These are phyloP conservation scores for Coemansia sp. DNA, from an alignment of 192 early-diverging fungal genomes.

Conservation along the genomic window DNA sequence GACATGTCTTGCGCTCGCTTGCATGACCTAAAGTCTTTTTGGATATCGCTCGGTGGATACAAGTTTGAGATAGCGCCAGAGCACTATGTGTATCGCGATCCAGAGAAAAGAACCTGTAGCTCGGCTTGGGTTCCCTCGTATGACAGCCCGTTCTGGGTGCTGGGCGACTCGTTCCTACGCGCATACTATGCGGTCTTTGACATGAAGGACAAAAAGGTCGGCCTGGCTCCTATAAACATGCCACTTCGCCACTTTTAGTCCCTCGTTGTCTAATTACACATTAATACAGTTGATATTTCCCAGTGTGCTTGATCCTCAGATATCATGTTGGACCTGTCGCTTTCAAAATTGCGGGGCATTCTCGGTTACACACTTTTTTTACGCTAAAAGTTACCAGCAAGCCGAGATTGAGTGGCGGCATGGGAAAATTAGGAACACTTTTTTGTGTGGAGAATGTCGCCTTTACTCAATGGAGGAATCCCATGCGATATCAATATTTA, in stretches of 20 bases:
- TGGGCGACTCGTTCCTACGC: constrained; percentile 51
- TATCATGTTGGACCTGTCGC: not conserved
- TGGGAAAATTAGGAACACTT: not conserved
- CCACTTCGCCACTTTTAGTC: constrained; percentile 39
- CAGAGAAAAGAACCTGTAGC: constrained; percentile 44
- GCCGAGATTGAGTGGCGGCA: not conserved
- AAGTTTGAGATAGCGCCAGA: constrained; percentile 51
- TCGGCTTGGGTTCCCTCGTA: constrained; percentile 53
- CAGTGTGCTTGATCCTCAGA: not conserved
- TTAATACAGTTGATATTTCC: not conserved
- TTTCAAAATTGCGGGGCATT: not conserved
- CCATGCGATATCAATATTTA: constrained; percentile 4
- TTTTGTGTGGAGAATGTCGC: not conserved
- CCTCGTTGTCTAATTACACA: not conserved
- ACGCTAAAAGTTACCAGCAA: not conserved
- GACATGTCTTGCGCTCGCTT: constrained; percentile 47
- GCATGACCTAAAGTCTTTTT: constrained; percentile 42
- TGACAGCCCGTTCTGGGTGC: constrained; percentile 54
- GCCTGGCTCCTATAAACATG: constrained; percentile 53
- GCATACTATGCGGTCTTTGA: constrained; percentile 57
- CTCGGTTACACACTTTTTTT: not conserved
- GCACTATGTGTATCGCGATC: constrained; percentile 47
- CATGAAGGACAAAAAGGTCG: constrained; percentile 47
- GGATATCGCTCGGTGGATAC: constrained; percentile 47
- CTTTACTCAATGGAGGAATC: not conserved